phyloP scores from a whole-genome alignment of 371 early-diverging fungal species.

The Mortierella sp. region DNA sequence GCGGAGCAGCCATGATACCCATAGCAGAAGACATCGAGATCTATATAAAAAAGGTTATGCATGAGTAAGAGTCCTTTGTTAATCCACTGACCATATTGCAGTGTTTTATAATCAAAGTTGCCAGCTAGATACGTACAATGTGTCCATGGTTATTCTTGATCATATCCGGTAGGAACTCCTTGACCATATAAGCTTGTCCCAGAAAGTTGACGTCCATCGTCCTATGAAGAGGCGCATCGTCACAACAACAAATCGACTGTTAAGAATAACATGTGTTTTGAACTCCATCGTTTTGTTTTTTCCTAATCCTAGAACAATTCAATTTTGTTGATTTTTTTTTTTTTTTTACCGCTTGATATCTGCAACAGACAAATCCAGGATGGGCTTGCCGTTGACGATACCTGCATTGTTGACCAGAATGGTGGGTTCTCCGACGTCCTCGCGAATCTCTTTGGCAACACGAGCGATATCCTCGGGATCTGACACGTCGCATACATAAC shows the following conservation, averaged over 20 bases:
- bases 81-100: too few species aligned
- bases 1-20: conserved; percentile 57
- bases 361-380: conserved; percentile 57
- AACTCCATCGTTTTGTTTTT: not conserved
- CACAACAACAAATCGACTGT: too few species aligned
- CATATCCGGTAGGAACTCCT: conserved; percentile 67
- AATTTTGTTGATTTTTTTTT: not conserved
- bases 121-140: too few species aligned
- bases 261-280: too few species aligned
- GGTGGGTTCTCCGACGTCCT: conserved; percentile 65
- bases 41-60: too few species aligned
- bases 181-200: conserved; percentile 62
- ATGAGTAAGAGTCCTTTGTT: too few species aligned
- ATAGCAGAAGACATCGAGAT: conserved; percentile 60
- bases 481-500: conserved; percentile 67
- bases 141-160: conserved; percentile 64
- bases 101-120: too few species aligned
- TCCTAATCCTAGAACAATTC: too few species aligned
- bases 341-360: conserved; percentile 57
- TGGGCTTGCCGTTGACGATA: conserved; percentile 59
- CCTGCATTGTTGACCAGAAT: conserved; percentile 74
- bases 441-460: conserved; percentile 58
- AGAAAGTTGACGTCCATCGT: conserved; percentile 66
- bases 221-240: conserved; percentile 36
- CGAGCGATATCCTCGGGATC: conserved; percentile 56